These are phyloP conservation scores for Rhodotorula sp. DNA, from an alignment of 1,284 basidiomycete species.

Conservation along the genomic window DNA sequence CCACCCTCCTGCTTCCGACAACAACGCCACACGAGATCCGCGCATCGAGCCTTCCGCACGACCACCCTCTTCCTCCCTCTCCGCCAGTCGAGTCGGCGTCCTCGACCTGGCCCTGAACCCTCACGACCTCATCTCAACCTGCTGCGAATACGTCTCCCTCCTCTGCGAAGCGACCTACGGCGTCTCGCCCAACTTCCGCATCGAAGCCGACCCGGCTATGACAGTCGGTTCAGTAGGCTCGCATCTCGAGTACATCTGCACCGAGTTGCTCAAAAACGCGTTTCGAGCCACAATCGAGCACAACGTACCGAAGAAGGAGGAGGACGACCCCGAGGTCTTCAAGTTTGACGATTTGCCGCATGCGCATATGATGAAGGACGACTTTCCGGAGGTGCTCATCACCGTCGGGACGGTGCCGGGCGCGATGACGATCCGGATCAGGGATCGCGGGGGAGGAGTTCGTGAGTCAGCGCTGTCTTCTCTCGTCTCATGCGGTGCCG, in stretches of 20 bases:
- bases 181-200: constrained; percentile 61
- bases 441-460: constrained; percentile 83
- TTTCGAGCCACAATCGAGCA: constrained; percentile 86
- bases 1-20: neutral
- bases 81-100: constrained; percentile 59
- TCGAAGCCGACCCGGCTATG: constrained; percentile 58
- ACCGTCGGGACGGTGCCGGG: constrained; percentile 49
- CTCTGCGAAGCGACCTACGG: constrained; percentile 84
- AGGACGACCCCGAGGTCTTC: constrained; percentile 33
- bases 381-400: constrained; percentile 47
- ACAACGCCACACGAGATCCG: neutral
- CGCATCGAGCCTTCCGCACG: constrained; percentile 37
- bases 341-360: constrained; percentile 38
- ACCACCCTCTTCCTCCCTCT: constrained; percentile 39
- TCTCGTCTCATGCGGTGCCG: neutral
- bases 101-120: constrained; percentile 69
- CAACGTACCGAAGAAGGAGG: constrained; percentile 34
- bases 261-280: constrained; percentile 81
- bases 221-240: constrained; percentile 72
- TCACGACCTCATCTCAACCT: constrained; percentile 66
- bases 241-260: constrained; percentile 65
- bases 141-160: constrained; percentile 74
- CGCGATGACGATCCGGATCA: constrained; percentile 71
- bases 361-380: constrained; percentile 34
- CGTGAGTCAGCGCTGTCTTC: constrained; percentile 44